Percentiles rank a stretch among this genome's conserved stretches.
These are phyloP conservation scores for grape (Vitis vinifera) DNA, from an alignment of 164 flowering plant species.

Conservation along the genomic window ASM3070453v1 NC_081812.1:10884501-10885000, in stretches of 20 bases:
- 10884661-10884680: constrained; percentile 14
- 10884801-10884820: background rate
- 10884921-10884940: background rate
- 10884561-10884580: constrained; percentile 71
- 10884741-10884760: constrained; percentile 88
- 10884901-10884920: background rate
- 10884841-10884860: background rate
- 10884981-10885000: background rate
- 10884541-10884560: constrained; percentile 68
- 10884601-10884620: constrained; percentile 65
- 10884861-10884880: background rate
- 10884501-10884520: constrained; percentile 39
- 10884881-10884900: background rate
- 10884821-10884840: background rate
- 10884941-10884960: background rate
- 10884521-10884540: constrained; percentile 80
- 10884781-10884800: constrained; percentile 45
- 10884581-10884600: constrained; percentile 55
- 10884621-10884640: constrained; percentile 60
- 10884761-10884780: constrained; percentile 87
- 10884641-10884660: constrained; percentile 36
- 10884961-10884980: background rate
- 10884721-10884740: constrained; percentile 39
- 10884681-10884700: constrained; percentile 30
- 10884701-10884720: constrained; percentile 19